These are phyloP conservation scores for Strobilomyces dryophilus DNA, from an alignment of 768 basidiomycete species.

Conservation along the genomic window DNA sequence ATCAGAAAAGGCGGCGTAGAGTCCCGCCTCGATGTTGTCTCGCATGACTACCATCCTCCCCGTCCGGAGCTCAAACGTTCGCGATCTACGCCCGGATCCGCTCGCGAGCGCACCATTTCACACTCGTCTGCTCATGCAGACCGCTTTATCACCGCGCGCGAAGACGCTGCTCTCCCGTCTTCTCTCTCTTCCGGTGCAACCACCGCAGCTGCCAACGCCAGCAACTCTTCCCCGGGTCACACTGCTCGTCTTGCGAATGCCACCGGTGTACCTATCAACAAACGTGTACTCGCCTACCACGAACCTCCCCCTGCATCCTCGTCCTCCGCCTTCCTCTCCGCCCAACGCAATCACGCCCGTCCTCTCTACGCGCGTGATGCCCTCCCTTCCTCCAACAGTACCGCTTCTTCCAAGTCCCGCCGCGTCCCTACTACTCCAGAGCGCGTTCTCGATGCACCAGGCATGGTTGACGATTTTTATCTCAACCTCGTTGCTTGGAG, in stretches of 20 bases:
- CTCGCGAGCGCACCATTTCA: slow-evolving; percentile 30
- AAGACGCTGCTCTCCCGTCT: slow-evolving; percentile 52
- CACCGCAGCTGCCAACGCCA: slow-evolving; percentile 27
- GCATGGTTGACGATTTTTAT: slow-evolving; percentile 94
- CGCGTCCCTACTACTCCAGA: slow-evolving; percentile 85
- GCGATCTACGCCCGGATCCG: slow-evolving; percentile 63
- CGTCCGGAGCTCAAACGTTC: slow-evolving; percentile 64
- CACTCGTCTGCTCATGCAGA: slow-evolving; percentile 52
- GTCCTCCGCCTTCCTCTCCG: slow-evolving; percentile 67
- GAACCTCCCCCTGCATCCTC: slow-evolving; percentile 79
- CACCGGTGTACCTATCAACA: slow-evolving; percentile 70
- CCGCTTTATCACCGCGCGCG: slow-evolving; percentile 66
- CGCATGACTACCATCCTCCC: slow-evolving; percentile 70
- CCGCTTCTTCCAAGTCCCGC: slow-evolving; percentile 65
- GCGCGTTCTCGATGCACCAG: slow-evolving; percentile 93
- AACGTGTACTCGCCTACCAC: slow-evolving; percentile 84
- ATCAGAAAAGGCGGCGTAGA: slow-evolving; percentile 77
- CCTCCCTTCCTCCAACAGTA: slow-evolving; percentile 59
- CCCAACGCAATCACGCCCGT: slow-evolving; percentile 73
- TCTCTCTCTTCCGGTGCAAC: slow-evolving; percentile 62
- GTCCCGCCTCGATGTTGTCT: slow-evolving; percentile 71
- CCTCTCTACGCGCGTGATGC: slow-evolving; percentile 71
- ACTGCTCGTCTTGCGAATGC: slow-evolving; percentile 75
- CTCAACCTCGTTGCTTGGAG: slow-evolving; percentile 94
- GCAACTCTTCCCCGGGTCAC: slow-evolving; percentile 66